Base-by-base conservation (phyloP, 805 yeast species). In the Grigorovia yakushimaensis region DNA sequence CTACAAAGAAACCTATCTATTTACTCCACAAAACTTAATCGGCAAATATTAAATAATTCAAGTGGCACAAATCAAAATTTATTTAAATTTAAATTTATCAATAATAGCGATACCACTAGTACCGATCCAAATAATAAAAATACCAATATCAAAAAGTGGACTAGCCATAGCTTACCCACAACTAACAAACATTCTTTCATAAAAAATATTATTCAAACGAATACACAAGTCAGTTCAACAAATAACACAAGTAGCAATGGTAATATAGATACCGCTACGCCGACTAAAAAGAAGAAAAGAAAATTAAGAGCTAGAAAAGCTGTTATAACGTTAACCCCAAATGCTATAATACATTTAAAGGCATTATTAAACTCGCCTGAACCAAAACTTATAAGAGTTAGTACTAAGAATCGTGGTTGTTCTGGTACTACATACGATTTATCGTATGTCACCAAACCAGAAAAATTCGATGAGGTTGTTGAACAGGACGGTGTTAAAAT, bases 361-460 rank as follows among this genome's bases (percentile, higher is more conserved):
- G 76, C 73, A 0, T 70, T 93, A 22, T 68, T 84, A 52, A 78
- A 82, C 46, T 84, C 81, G 54, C 98, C 98, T 5, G 79, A 79
- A 42, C 98, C 98, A 11, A 80, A 91, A 68, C 73, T 88, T 59
- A 87, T 93, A 43, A 76, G 97, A 57, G 82, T 93, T 13, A 95
- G 97, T 15, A 98, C 94, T n/a, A 79, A 79, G 54, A 93, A 93
- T 67, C 76, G 98, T 61, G 98, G 98, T 4, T 93, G 98, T 65
- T 91, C 98, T 0, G 98, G 98, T 0, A 74, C 93, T 50, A 81
- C 95, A 0, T 93, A 93, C 66, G 83, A 88, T 65, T 70, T 93
- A 52, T 96, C 88, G 61, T 93, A 93, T 67, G 96, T 93, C 39
- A 76, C 80, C 24, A 74, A 78, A 61, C 91, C 97, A 8, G 96